A percentile compares a stretch with the other conserved stretches of the same genome.
These are phyloP conservation scores for Spathaspora boniae DNA, from an alignment of 805 yeast genomes.

Conservation along the genomic window DNA sequence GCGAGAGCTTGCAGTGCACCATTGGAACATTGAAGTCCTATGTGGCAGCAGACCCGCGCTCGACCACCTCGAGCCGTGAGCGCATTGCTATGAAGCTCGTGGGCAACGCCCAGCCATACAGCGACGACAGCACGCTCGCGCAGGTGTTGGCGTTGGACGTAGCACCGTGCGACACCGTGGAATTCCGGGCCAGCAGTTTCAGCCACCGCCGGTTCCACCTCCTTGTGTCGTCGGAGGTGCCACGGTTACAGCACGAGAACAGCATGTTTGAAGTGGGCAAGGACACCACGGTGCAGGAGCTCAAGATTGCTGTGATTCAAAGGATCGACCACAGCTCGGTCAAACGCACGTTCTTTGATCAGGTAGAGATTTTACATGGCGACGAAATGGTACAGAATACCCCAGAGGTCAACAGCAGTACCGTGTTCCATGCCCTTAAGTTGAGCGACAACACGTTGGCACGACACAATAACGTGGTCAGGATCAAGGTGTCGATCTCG, in stretches of 20 bases:
- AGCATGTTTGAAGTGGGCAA: constrained; percentile 20
- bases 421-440: constrained; percentile 11
- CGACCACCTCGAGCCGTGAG: background rate
- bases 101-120: background rate
- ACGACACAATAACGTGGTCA: constrained; percentile 10
- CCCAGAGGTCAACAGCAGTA: constrained; percentile 3
- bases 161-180: constrained; percentile 20
- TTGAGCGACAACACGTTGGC: constrained; percentile 10
- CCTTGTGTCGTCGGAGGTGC: constrained; percentile 14
- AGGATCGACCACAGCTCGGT: constrained; percentile 20
- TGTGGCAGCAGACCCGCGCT: constrained; percentile 3
- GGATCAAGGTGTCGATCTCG: constrained; percentile 14
- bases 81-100: background rate
- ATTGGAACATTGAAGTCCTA: constrained; percentile 7
- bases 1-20: constrained; percentile 7
- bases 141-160: constrained; percentile 23
- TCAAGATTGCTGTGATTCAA: constrained; percentile 18
- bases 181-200: constrained; percentile 3
- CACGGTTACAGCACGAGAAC: constrained; percentile 13
- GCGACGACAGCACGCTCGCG: constrained; percentile 7
- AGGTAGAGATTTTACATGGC: constrained; percentile 15
- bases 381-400: constrained; percentile 4
- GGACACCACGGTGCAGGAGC: constrained; percentile 17
- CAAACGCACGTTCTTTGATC: constrained; percentile 24
- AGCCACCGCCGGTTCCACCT: constrained; percentile 13